Conservation (phyloP, 257 asterid genomes). For the Datura wrightii region DNA sequence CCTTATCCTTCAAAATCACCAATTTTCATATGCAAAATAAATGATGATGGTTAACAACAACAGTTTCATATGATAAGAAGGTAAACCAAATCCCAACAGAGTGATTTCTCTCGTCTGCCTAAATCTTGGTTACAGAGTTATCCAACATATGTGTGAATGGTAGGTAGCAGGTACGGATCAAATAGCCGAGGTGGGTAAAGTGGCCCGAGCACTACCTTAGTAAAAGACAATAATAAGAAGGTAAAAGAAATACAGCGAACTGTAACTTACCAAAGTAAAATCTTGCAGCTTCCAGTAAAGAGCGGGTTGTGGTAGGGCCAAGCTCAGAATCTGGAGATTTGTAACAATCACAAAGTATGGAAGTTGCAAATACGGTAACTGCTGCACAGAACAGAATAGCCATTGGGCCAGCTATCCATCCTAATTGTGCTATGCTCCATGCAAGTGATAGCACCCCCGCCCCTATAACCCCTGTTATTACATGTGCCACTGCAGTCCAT, state of each 20-base stretch:
- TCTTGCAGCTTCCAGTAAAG: conserved; percentile 57
- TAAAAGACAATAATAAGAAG: not conserved
- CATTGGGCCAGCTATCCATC: conserved; percentile 80
- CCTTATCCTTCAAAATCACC: not conserved
- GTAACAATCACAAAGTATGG: conserved; percentile 63
- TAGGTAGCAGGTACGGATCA: not conserved
- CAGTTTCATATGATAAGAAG: not conserved
- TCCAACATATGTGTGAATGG: not conserved
- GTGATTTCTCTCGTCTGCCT: not conserved
- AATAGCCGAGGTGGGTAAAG: not conserved
- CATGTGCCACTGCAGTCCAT: conserved; percentile 81
- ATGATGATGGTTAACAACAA: not conserved
- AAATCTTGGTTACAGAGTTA: not conserved
- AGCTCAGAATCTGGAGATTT: conserved; percentile 51
- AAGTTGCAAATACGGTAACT: conserved; percentile 49
- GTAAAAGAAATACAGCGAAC: not conserved
- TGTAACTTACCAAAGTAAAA: conserved; percentile 11
- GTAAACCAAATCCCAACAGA: not conserved
- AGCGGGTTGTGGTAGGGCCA: conserved; percentile 50
- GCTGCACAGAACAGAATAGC: conserved; percentile 58
- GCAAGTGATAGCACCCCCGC: conserved; percentile 78
- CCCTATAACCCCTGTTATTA: conserved; percentile 75
- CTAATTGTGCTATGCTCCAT: conserved; percentile 75
- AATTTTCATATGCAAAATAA: not conserved
- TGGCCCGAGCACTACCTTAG: not conserved